Conservation (phyloP, 768 basidiomycete genomes). For the Roridomyces roridus region DNA sequence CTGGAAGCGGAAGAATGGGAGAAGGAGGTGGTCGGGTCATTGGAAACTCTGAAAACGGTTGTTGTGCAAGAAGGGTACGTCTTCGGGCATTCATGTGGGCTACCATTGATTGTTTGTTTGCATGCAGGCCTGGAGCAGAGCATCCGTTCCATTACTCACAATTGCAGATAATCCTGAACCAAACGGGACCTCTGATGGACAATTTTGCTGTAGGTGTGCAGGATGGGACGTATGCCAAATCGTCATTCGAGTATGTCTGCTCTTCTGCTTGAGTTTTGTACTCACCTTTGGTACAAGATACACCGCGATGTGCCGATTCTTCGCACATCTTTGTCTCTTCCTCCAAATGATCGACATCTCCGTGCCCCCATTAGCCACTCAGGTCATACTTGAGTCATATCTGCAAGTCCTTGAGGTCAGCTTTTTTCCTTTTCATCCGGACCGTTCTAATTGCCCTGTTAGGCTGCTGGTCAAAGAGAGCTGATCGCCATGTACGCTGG, state of each 20-base stretch:
- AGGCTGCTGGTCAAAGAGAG: conserved; percentile 80
- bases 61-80: conserved; percentile 69
- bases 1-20: conserved; percentile 63
- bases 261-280: background rate
- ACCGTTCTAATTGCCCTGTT: background rate
- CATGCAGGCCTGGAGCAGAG: conserved; percentile 60
- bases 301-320: conserved; percentile 82
- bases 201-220: conserved; percentile 66
- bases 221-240: conserved; percentile 53
- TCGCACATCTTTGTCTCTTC: conserved; percentile 91
- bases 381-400: conserved; percentile 88
- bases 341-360: conserved; percentile 80
- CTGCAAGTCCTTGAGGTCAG: conserved; percentile 84
- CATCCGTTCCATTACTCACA: conserved; percentile 87
- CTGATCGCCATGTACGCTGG: conserved; percentile 95
- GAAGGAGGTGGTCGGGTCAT: conserved; percentile 60
- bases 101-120: background rate
- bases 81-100: conserved; percentile 10
- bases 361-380: conserved; percentile 76
- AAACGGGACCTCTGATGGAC: conserved; percentile 71
- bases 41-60: conserved; percentile 65
- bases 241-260: conserved; percentile 57
- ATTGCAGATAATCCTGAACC: conserved; percentile 75
- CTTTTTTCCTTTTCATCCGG: background rate
- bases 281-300: conserved; percentile 51